Evolutionary conservation across 2,329 filamentous ascomycete species (phyloP).

Genomic region (Hypoxylon sp.): DNA sequence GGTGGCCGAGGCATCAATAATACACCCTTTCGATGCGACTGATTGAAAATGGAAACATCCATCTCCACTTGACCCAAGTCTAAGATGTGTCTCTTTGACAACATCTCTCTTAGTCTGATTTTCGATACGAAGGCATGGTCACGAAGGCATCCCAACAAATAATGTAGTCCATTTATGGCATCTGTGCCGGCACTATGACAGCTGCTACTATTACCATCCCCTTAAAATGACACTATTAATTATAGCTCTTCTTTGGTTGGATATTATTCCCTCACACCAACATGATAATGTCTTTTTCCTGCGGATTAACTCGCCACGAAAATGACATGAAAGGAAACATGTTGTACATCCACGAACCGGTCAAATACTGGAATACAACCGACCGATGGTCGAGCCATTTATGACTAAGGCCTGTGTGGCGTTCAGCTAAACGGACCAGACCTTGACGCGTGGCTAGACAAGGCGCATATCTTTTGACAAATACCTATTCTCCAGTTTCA

Average conservation of each 20-base stretch:
- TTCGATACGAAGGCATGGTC: conserved; percentile 4
- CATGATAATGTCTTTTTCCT: conserved; percentile 4
- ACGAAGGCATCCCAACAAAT: not conserved
- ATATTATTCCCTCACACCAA: not conserved
- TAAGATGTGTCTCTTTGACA: conserved; percentile 2
- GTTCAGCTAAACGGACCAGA: conserved; percentile 1
- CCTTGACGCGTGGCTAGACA: not conserved
- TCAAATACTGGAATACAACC: not conserved
- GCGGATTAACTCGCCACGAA: conserved; percentile 9
- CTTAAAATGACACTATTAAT: not conserved
- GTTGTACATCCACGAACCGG: not conserved
- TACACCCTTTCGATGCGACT: conserved; percentile 19
- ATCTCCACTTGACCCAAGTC: conserved; percentile 22
- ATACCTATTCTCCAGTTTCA: not conserved
- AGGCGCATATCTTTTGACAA: too few species aligned
- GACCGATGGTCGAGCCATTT: not conserved
- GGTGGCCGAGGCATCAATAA: conserved; percentile 24
- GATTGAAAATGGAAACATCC: conserved; percentile 24
- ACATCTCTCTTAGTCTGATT: not conserved
- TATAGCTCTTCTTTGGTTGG: not conserved
- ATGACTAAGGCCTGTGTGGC: not conserved
- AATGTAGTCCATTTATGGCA: conserved; percentile 4
- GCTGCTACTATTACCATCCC: conserved; percentile 5
- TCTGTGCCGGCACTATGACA: not conserved
- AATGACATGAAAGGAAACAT: conserved; percentile 1